Evolutionary conservation across 495 filamentous ascomycete genomes (phyloP), one percentile per base, ranked within the genome.

Genomic region (Halenospora varia): DNA sequence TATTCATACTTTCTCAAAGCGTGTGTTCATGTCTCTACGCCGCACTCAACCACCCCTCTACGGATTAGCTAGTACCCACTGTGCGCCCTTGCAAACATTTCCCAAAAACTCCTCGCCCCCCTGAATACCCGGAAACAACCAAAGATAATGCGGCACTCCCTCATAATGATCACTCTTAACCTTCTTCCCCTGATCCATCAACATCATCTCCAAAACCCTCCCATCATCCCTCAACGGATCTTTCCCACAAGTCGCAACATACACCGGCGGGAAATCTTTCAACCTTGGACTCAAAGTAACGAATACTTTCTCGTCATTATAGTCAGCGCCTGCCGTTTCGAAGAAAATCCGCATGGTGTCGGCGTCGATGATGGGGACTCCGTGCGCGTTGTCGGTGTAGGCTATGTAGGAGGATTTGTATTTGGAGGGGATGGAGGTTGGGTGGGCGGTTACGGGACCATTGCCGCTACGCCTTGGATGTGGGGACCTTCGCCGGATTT

Each of bases 211-310:
- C 51, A 69, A 39, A 11, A 69, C 52, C 13, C 44, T 41, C 6
- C 55, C 65, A 61, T 70, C 69, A 55, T 70, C 67, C 11, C 69
- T 45, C 51, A 69, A 47, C 20, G 59, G 56, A 54, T 71, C 69
- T 25, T 59, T 62, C 8, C 64, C 67, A 47, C 67, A 69, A 13
- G 48, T 62, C 13, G 54, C 29, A 19, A 71, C 55, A 35, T 68
- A 69, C 1, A 53, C 60, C 3, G 63, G 66, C n/a, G 68, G 68
- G 41, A 66, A 70, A 8, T 57, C 4, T 15, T 13, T 40, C 39
- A 61, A 60, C 15, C 60, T 52, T 13, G 58, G 24, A 23, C 2
- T 35, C 9, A 68, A 59, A 11, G 57, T 55, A 0, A 59, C 56
- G 45, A 68, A 66, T 1, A 55, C 51, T 18, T 26, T 53, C 19